Conservation (phyloP, 495 filamentous ascomycete species). For the Acidiella bohemica region DNA sequence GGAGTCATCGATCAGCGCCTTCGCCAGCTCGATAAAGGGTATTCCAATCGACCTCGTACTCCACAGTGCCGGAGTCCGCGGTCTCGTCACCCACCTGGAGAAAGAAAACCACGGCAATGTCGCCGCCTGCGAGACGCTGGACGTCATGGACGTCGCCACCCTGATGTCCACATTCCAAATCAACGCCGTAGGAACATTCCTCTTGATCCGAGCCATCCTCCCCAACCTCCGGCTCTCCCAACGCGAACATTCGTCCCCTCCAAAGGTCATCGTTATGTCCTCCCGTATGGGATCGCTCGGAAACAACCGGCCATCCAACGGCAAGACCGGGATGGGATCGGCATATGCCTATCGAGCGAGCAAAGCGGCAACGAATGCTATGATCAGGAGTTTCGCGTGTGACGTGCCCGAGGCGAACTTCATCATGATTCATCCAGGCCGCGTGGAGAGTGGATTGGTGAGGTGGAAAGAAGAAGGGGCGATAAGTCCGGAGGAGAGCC, state of each 20-base stretch:
- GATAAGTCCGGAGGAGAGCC: slow-evolving; percentile 28
- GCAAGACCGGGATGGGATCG: slow-evolving; percentile 16
- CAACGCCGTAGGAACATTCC: slow-evolving; percentile 27
- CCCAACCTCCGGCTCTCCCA: slow-evolving; percentile 15
- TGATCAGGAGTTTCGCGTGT: slow-evolving; percentile 23
- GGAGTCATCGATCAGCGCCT: slow-evolving; percentile 8
- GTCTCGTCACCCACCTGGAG: slow-evolving; percentile 24
- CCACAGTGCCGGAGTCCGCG: slow-evolving; percentile 29
- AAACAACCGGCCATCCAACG: slow-evolving; percentile 16
- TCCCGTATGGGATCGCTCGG: slow-evolving; percentile 24
- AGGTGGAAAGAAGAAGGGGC: slow-evolving; percentile 31
- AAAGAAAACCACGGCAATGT: slow-evolving; percentile 18
- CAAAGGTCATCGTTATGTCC: slow-evolving; percentile 28
- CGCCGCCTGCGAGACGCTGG: slow-evolving; percentile 23
- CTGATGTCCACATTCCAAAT: slow-evolving; percentile 23
- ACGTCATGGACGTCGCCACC: slow-evolving; percentile 24
- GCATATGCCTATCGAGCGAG: slow-evolving; percentile 29
- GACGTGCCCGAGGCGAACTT: slow-evolving; percentile 26
- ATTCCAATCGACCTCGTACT: slow-evolving; percentile 24
- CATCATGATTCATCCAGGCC: slow-evolving; percentile 24
- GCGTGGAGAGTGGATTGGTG: slow-evolving; percentile 33
- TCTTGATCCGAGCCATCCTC: slow-evolving; percentile 21
- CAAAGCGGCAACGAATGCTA: slow-evolving; percentile 28
- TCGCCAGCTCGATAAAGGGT: slow-evolving; percentile 9
- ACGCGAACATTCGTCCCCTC: no score